phyloP scores from a whole-genome alignment of 306 rosid genomes.

The Sindora glabra region DNA sequence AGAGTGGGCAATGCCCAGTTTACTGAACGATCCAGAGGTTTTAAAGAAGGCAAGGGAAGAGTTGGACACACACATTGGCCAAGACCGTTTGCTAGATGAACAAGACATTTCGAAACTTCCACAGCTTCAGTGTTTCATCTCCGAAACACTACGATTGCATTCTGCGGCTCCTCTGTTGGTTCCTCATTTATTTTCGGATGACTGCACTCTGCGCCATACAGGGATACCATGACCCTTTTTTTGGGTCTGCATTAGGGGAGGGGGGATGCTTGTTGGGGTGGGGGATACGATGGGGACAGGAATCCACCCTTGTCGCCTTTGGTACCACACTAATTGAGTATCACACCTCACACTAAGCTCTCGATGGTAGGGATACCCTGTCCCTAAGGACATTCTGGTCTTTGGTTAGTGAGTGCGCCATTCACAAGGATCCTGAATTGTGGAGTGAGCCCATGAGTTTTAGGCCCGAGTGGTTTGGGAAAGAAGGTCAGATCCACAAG shows the following conservation, averaged over 20 bases:
- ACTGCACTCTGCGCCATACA: conserved; percentile 29
- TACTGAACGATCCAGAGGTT: too few relatives aligned
- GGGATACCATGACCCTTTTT: conserved; percentile 23
- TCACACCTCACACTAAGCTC: too few relatives aligned
- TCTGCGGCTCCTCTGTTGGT: too few relatives aligned
- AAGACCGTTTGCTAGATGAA: conserved; percentile 28
- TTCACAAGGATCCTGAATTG: conserved; percentile 33
- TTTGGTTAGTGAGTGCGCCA: conserved; percentile 45
- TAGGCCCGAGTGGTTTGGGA: conserved; percentile 40
- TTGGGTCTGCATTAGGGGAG: too few relatives aligned
- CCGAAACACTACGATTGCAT: neutral
- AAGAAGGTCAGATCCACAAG: conserved; percentile 17
- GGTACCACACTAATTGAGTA: too few relatives aligned
- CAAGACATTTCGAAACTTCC: conserved; percentile 29
- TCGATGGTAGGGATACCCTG: too few relatives aligned
- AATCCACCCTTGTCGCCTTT: too few relatives aligned
- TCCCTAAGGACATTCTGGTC: conserved; percentile 37
- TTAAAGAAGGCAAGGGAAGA: too few relatives aligned
- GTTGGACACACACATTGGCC: conserved; percentile 19
- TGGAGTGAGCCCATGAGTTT: conserved; percentile 36
- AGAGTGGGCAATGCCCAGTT: too few relatives aligned
- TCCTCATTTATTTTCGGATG: neutral
- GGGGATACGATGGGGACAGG: too few relatives aligned
- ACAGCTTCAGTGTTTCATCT: conserved; percentile 31
- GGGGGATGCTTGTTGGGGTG: too few relatives aligned